A percentile compares a stretch with the other conserved stretches of the same genome.
phyloP scores from a whole-genome alignment of 148 eudicot species.

The Cornus florida region DNA sequence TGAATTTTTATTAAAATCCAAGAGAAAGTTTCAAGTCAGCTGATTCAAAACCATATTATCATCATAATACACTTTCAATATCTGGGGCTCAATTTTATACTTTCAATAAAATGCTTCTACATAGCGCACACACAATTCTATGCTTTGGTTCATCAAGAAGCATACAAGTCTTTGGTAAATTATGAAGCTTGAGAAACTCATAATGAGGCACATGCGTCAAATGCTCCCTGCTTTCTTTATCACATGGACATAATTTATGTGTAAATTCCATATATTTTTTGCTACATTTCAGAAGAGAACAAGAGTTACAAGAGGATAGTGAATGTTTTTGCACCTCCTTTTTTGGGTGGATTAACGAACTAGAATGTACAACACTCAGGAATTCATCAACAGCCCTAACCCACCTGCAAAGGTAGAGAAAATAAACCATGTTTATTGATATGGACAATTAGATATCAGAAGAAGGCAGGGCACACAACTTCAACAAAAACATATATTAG shows the following conservation, averaged over 20 bases:
- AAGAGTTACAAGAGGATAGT: not conserved
- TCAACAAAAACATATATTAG: not conserved
- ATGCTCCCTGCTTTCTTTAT: too few relatives aligned
- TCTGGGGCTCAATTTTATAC: not conserved
- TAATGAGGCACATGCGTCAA: not conserved
- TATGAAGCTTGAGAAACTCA: not conserved
- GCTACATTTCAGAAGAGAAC: not conserved
- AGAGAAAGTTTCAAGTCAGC: not conserved
- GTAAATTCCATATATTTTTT: not conserved
- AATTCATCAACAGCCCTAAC: conserved; percentile 85
- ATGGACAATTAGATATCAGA: not conserved
- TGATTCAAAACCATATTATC: not conserved
- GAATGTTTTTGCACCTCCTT: conserved; percentile 40
- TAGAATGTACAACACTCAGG: conserved; percentile 49
- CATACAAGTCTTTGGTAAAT: not conserved
- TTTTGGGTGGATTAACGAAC: conserved; percentile 52
- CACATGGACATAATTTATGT: not conserved
- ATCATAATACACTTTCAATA: not conserved
- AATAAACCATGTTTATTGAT: not conserved
- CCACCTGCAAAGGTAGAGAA: conserved; percentile 64
- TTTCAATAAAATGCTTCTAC: too few relatives aligned
- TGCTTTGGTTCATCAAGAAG: not conserved
- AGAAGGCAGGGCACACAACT: not conserved
- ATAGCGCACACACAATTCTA: not conserved
- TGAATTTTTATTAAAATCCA: not conserved